Percentiles rank a stretch among this genome's conserved stretches.
Conservation (phyloP, 2,329 filamentous ascomycete genomes). For the Lachnellula hyalina region DNA sequence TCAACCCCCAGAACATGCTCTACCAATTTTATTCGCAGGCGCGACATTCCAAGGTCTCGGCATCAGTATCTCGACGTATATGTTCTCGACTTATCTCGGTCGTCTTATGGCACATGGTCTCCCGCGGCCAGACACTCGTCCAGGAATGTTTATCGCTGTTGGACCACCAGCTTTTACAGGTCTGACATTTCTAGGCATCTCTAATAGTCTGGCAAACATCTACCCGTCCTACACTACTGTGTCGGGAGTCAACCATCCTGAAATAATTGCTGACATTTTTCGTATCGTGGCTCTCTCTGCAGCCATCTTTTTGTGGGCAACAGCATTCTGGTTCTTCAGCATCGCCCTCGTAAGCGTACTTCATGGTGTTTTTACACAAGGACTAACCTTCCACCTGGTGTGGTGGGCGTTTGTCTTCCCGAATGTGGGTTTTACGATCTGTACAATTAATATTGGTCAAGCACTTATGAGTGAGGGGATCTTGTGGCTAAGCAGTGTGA, state of each 20-base stretch:
- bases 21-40: slow-evolving; percentile 61
- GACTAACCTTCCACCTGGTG: slow-evolving; percentile 49
- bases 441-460: slow-evolving; percentile 48
- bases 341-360: slow-evolving; percentile 34
- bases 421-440: slow-evolving; percentile 53
- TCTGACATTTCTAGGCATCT: slow-evolving; percentile 64
- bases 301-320: slow-evolving; percentile 57
- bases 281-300: slow-evolving; percentile 34
- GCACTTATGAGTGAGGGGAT: slow-evolving; percentile 40
- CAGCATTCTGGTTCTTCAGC: slow-evolving; percentile 52
- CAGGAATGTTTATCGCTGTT: slow-evolving; percentile 69
- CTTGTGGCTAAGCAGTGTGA: slow-evolving; percentile 33
- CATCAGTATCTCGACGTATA: slow-evolving; percentile 59
- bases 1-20: slow-evolving; percentile 50
- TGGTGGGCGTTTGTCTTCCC: slow-evolving; percentile 62
- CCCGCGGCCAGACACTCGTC: slow-evolving; percentile 56
- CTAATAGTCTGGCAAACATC: slow-evolving; percentile 17
- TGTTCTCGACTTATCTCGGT: slow-evolving; percentile 68
- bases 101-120: slow-evolving; percentile 56
- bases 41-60: slow-evolving; percentile 66
- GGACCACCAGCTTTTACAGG: slow-evolving; percentile 67
- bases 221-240: slow-evolving; percentile 23
- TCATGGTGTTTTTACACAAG: slow-evolving; percentile 37
- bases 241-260: slow-evolving; percentile 43
- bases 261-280: slow-evolving; percentile 29